These are phyloP conservation scores for Mycena citricolor DNA, from an alignment of 1,284 basidiomycete species.

Conservation along the genomic window DNA sequence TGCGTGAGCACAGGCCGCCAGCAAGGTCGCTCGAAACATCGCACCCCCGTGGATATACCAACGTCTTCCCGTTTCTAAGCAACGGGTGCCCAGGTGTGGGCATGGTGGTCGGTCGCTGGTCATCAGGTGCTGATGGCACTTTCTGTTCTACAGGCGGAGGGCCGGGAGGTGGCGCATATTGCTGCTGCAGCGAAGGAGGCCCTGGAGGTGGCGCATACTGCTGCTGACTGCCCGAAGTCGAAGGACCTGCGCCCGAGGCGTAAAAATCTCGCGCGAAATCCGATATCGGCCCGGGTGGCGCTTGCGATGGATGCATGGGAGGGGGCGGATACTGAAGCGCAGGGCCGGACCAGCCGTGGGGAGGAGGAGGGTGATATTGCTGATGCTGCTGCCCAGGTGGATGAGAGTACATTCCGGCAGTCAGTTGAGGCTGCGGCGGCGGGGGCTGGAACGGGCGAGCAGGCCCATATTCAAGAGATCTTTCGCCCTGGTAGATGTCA, in stretches of 20 bases:
- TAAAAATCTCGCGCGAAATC: constrained; percentile 62
- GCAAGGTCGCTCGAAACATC: constrained; percentile 64
- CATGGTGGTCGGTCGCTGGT: constrained; percentile 57
- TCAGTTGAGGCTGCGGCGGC: constrained; percentile 13
- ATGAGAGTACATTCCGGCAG: constrained; percentile 13
- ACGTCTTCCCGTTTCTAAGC: constrained; percentile 53
- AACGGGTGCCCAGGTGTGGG: constrained; percentile 68
- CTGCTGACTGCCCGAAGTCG: constrained; percentile 4
- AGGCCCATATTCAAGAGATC: constrained; percentile 61
- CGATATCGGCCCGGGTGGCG: constrained; percentile 30
- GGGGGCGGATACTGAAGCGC: constrained; percentile 5
- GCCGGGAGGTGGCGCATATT: constrained; percentile 30
- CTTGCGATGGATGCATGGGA: constrained; percentile 6
- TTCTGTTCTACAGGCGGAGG: too few relatives aligned
- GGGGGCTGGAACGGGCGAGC: constrained; percentile 56
- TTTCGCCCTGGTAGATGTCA: constrained; percentile 53
- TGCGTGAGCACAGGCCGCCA: neutral
- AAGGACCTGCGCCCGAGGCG: constrained; percentile 32
- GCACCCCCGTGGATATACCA: constrained; percentile 66
- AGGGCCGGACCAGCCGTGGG: constrained; percentile 5
- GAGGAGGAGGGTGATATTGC: constrained; percentile 1
- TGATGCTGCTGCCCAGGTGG: constrained; percentile 15
- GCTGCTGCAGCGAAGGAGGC: constrained; percentile 24
- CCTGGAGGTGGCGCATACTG: constrained; percentile 27
- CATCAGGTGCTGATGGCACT: constrained; percentile 39